Evolutionary conservation across 257 asterid genomes (phyloP), one percentile per base, ranked within the genome.

Genomic region (Petunia axillaris): DNA sequence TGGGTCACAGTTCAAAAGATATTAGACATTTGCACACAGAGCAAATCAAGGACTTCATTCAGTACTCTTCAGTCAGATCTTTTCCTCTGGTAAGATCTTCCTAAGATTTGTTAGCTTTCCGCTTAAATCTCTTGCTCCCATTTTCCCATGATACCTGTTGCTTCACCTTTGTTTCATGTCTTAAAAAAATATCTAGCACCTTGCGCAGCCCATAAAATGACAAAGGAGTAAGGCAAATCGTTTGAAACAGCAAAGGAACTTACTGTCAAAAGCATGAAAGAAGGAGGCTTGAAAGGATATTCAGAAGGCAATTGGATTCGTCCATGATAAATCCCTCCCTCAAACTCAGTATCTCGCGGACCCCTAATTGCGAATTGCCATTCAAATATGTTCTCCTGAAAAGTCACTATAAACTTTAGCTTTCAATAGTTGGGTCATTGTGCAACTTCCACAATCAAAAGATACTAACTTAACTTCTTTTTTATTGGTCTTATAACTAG

Each of bases 321-420:
- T 40, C 98, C 98, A 82, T 94, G 98, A 83, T 89, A 94, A 76
- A 94, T 88, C 37, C 98, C 98, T 81, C 98, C 97, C 84, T 94
- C 96, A 59, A 93, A 93, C 82, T 93, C 97, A 0, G 98, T 75
- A 74, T 93, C 97, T 63, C 87, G 64, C 2, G 97, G 96, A n/a
- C 97, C 97, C 86, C 91, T 90, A 71, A 93, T 89, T 36, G 97
- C 98, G 81, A 94, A 91, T 62, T 91, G 98, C 98, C 98, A 94
- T 82, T 94, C 97, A 79, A 93, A 91, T 82, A 94, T 90, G 83
- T 94, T 85, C 83, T 93, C 97, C 98, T 94, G 87, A 70, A 73
- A 67, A 82, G 4, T 40, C 14, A 78, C 48, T 15, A 4, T 50
- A 77, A 59, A 70, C 4, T 37, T 39, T 6, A n/a, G 8, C 9